Base-by-base conservation (phyloP, 176 grass and related monocot species). In the Coix lacrymajobi region DNA sequence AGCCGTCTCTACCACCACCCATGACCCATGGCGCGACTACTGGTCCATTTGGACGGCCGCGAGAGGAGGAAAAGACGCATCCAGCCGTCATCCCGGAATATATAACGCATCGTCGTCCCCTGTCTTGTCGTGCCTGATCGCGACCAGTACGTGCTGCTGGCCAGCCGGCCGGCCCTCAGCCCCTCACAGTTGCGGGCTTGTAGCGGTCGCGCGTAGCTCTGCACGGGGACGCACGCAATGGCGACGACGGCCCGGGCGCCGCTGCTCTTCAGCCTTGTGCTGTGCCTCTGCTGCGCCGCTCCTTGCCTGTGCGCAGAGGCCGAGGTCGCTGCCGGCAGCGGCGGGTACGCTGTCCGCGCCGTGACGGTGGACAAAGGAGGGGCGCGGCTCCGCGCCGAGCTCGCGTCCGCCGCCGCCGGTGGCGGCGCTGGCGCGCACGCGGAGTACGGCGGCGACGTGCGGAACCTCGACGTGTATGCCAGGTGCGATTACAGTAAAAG, bases 401-500 rank as follows among this genome's bases (percentile, higher is more conserved):
- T 84, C 39, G 30, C 16, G 20, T 12, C 68, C 34, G 54, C 70
- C 64, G 28, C 11, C 6, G 74, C 3, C 51, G 60, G 0, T 26
- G 66, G 1, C 34, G 66, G 6, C 63, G 49, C 48, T 31, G 25
- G 36, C 29, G 46, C 7, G 25, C 60, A 68, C 26, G 37, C 81
- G 45, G 40, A 29, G 45, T 75, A 84, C 48, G 82, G 87, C 41
- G 39, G 33, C 13, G 81, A 85, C 52, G 51, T 85, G 17, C 76
- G 67, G 43, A 83, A 77, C 11, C 80, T 88, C 11, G 81, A 88
- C 63, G 54, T 88, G 37, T 69, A 75, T 5, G 85, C 79, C 71
- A 88, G 85, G 85, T 88, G 26, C 36, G 39, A 31, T 43, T 57
- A 24, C 20, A n/a, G 11, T 57, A 7, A 54, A 54, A 6, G 1